These are phyloP conservation scores for Neonectria sp. DNA, from an alignment of 2,329 filamentous ascomycete genomes.

Conservation along the genomic window DNA sequence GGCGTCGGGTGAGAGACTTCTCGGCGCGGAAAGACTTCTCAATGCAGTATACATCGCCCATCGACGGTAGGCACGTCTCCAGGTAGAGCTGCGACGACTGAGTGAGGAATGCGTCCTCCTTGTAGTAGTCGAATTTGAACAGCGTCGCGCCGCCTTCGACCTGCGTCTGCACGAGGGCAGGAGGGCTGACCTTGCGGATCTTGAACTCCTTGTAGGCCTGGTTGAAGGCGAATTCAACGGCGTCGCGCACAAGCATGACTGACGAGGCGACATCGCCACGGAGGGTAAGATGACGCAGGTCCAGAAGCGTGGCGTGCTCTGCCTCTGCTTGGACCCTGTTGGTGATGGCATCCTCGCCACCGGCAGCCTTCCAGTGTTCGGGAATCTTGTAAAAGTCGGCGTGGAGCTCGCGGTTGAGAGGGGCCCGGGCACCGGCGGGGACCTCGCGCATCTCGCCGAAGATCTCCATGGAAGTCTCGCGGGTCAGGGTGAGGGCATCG, in stretches of 20 bases:
- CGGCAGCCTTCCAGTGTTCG: constrained; percentile 76
- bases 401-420: constrained; percentile 88
- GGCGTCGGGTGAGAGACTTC: constrained; percentile 93
- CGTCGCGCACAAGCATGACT: constrained; percentile 88
- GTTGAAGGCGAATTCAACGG: constrained; percentile 86
- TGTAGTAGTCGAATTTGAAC: constrained; percentile 92
- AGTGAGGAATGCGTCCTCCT: constrained; percentile 91
- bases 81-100: constrained; percentile 98
- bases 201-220: constrained; percentile 82
- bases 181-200: constrained; percentile 88
- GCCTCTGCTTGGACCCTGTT: constrained; percentile 74
- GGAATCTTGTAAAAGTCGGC: constrained; percentile 91
- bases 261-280: constrained; percentile 88
- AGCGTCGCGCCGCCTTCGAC: constrained; percentile 94
- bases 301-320: constrained; percentile 76
- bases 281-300: constrained; percentile 87
- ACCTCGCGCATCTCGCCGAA: constrained; percentile 88
- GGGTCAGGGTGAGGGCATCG: constrained; percentile 87
- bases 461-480: constrained; percentile 89
- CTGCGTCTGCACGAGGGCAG: constrained; percentile 94
- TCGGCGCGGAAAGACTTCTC: constrained; percentile 99
- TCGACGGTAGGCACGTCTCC: constrained; percentile 90
- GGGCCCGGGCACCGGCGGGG: constrained; percentile 84
- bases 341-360: constrained; percentile 92
- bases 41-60: constrained; percentile 97